phyloP scores from a whole-genome alignment of 345 rosid species.

The Cardiospermum halicacabum region DNA sequence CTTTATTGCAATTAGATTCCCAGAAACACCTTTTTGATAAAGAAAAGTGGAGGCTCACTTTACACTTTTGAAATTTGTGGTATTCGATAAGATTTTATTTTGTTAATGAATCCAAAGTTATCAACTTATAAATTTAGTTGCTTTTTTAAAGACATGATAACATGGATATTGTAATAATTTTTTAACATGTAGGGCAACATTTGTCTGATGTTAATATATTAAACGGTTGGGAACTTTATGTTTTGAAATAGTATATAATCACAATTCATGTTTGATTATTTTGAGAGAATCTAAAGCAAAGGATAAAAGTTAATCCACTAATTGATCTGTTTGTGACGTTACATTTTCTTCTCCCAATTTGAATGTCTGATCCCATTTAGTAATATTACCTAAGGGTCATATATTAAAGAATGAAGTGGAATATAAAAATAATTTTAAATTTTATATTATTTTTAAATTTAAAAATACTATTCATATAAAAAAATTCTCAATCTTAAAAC shows the following conservation, averaged over 20 bases:
- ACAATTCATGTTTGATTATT: neutral
- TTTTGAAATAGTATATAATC: too few species aligned
- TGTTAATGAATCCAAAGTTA: neutral
- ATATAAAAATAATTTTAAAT: too few species aligned
- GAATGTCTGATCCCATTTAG: too few species aligned
- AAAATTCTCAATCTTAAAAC: too few species aligned
- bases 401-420: too few species aligned
- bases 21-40: conserved; percentile 11
- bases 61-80: conserved; percentile 15
- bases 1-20: conserved; percentile 13
- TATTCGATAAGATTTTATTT: conserved; percentile 17
- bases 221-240: neutral
- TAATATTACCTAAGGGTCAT: too few species aligned
- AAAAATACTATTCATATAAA: too few species aligned
- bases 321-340: neutral
- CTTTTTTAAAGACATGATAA: neutral
- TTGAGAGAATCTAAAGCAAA: neutral
- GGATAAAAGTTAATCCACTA: neutral
- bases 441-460: too few species aligned
- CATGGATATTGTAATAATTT: too few species aligned
- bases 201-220: too few species aligned
- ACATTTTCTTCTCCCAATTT: too few species aligned
- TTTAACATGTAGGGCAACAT: neutral
- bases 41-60: conserved; percentile 1
- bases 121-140: neutral